A percentile compares a stretch with the other conserved stretches of the same genome.
Evolutionary conservation across 1,284 basidiomycete genomes (phyloP).

Genomic region (Cerrena zonata): DNA sequence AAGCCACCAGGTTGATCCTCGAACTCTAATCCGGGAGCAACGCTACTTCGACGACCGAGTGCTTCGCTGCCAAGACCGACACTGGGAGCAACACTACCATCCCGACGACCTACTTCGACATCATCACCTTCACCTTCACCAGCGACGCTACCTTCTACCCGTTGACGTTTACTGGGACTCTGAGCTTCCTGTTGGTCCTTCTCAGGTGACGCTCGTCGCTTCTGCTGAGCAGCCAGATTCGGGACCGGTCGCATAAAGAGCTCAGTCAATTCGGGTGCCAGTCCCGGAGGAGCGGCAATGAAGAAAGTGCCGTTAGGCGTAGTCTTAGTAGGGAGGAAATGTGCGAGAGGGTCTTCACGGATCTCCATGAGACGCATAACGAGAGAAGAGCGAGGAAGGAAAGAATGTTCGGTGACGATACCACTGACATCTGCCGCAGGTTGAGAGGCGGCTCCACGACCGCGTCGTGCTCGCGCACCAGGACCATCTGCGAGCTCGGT

Average conservation of each 20-base stretch:
- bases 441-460: slow-evolving; percentile 49
- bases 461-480: slow-evolving; percentile 48
- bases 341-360: slow-evolving; percentile 75
- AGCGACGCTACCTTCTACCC: slow-evolving; percentile 43
- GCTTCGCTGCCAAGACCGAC: slow-evolving; percentile 48
- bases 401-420: slow-evolving; percentile 75
- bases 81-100: slow-evolving; percentile 55
- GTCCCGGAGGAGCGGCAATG: slow-evolving; percentile 74
- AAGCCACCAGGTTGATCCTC: slow-evolving; percentile 43
- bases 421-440: slow-evolving; percentile 63
- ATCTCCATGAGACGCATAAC: slow-evolving; percentile 81
- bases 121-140: slow-evolving; percentile 29
- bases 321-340: slow-evolving; percentile 78
- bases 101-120: slow-evolving; percentile 57
- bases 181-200: slow-evolving; percentile 32
- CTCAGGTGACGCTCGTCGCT: slow-evolving; percentile 39
- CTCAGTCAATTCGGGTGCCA: slow-evolving; percentile 74
- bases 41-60: slow-evolving; percentile 41
- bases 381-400: slow-evolving; percentile 76
- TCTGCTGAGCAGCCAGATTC: slow-evolving; percentile 37
- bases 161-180: slow-evolving; percentile 55
- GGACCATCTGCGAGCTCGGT: slow-evolving; percentile 78
- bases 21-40: slow-evolving; percentile 43
- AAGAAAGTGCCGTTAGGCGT: slow-evolving; percentile 70
- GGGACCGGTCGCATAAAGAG: slow-evolving; percentile 78